phyloP scores from a whole-genome alignment of 202 grass and related monocot species.

The Miscanthus sacchariflorus region DNA sequence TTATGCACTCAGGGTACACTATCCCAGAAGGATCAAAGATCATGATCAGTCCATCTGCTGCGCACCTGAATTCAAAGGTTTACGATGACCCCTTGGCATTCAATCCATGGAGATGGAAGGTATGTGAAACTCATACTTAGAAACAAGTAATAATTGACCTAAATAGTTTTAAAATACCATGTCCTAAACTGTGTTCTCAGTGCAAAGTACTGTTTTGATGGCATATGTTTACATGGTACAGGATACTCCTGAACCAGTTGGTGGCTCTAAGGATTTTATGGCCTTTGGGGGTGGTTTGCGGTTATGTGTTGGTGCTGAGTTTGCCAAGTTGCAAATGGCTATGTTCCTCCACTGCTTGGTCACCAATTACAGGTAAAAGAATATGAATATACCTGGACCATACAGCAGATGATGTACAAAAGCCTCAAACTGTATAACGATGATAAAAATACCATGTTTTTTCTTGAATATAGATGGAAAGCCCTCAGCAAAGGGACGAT shows the following conservation, averaged over 20 bases:
- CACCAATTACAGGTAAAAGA: slow-evolving; percentile 45
- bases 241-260: slow-evolving; percentile 38
- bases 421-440: background rate
- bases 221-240: background rate
- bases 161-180: too few species aligned
- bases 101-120: slow-evolving; percentile 63
- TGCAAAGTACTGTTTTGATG: background rate
- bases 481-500: slow-evolving; percentile 39
- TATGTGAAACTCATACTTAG: background rate
- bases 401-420: too few species aligned
- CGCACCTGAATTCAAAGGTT: slow-evolving; percentile 34
- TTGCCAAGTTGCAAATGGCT: slow-evolving; percentile 55
- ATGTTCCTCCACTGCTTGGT: slow-evolving; percentile 57
- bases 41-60: slow-evolving; percentile 37
- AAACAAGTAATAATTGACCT: too few species aligned
- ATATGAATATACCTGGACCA: too few species aligned
- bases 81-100: slow-evolving; percentile 48
- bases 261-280: slow-evolving; percentile 57
- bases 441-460: background rate
- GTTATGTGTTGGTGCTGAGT: slow-evolving; percentile 51
- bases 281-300: slow-evolving; percentile 43
- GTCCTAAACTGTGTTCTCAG: too few species aligned
- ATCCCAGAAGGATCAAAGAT: slow-evolving; percentile 48
- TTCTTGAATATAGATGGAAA: slow-evolving; percentile 33
- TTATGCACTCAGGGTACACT: slow-evolving; percentile 20